phyloP scores from a whole-genome alignment of 192 early-diverging fungal species.

The Backusella macrospora region DNA sequence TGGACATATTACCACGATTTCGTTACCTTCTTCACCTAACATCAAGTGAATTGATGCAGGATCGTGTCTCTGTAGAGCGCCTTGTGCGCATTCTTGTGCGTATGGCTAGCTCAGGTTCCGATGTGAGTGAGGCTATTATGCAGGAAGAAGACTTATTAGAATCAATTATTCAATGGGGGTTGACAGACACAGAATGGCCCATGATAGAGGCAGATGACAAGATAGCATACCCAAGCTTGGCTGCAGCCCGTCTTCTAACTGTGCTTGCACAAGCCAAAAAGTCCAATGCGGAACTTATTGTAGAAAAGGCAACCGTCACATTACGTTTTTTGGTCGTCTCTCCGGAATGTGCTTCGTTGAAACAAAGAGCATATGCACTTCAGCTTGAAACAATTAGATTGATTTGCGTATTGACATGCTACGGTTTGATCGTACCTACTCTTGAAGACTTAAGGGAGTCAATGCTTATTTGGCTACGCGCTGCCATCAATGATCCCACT shows the following conservation, averaged over 20 bases:
- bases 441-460: slow-evolving; percentile 43
- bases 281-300: slow-evolving; percentile 42
- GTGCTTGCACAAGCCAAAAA: slow-evolving; percentile 45
- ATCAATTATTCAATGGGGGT: slow-evolving; percentile 41
- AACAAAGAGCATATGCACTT: slow-evolving; percentile 35
- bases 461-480: slow-evolving; percentile 35
- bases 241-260: slow-evolving; percentile 42
- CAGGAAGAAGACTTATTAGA: slow-evolving; percentile 49
- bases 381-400: slow-evolving; percentile 45
- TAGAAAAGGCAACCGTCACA: slow-evolving; percentile 35
- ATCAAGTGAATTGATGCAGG: slow-evolving; percentile 33
- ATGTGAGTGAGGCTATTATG: slow-evolving; percentile 49
- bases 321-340: slow-evolving; percentile 49
- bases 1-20: slow-evolving; percentile 60
- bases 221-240: slow-evolving; percentile 21
- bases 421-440: slow-evolving; percentile 56
- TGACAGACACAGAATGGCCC: slow-evolving; percentile 50
- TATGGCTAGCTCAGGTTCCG: slow-evolving; percentile 46
- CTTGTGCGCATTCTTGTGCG: slow-evolving; percentile 53
- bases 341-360: slow-evolving; percentile 27
- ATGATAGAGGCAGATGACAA: slow-evolving; percentile 29
- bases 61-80: slow-evolving; percentile 38
- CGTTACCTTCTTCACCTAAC: slow-evolving; percentile 55
- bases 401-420: slow-evolving; percentile 45
- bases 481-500: neutral